Conservation (phyloP, 768 basidiomycete genomes). For the Tephrocybe sp. region DNA sequence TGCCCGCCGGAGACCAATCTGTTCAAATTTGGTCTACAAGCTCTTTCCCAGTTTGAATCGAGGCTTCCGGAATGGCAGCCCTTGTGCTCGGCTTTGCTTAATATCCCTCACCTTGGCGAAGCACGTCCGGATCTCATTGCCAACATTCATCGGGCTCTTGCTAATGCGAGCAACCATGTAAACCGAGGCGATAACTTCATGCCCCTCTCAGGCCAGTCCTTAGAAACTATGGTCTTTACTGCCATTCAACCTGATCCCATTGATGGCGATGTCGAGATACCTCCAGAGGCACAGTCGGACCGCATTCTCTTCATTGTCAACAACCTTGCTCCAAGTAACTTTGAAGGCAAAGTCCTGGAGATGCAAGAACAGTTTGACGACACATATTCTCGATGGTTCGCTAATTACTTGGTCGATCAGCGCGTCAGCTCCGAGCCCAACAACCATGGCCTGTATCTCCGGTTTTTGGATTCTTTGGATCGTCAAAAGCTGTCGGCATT, state of each 20-base stretch:
- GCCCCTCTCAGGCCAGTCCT: conserved; percentile 23
- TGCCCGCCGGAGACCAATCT: conserved; percentile 90
- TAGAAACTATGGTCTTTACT: conserved; percentile 60
- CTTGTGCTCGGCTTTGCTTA: conserved; percentile 83
- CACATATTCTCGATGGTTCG: conserved; percentile 90
- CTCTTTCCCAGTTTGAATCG: conserved; percentile 82
- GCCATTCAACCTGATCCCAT: conserved; percentile 73
- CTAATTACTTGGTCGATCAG: conserved; percentile 95
- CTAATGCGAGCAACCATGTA: conserved; percentile 47
- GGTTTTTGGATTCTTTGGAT: conserved; percentile 85
- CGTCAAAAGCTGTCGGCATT: conserved; percentile 64
- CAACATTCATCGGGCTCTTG: conserved; percentile 67
- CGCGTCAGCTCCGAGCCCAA: conserved; percentile 95
- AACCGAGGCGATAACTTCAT: conserved; percentile 33
- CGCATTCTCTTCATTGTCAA: conserved; percentile 97
- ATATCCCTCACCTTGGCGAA: conserved; percentile 84
- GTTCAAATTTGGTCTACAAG: conserved; percentile 94
- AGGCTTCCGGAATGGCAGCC: conserved; percentile 91
- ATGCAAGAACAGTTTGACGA: conserved; percentile 86
- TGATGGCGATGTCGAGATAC: conserved; percentile 60
- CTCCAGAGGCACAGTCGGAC: conserved; percentile 88
- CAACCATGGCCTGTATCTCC: conserved; percentile 93
- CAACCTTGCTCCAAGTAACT: conserved; percentile 93
- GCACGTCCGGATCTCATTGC: conserved; percentile 78
- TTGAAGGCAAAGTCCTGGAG: conserved; percentile 82